A percentile compares a stretch with the other conserved stretches of the same genome.
Evolutionary conservation across 768 basidiomycete genomes (phyloP).

Genomic region (Pisolithus sp.): DNA sequence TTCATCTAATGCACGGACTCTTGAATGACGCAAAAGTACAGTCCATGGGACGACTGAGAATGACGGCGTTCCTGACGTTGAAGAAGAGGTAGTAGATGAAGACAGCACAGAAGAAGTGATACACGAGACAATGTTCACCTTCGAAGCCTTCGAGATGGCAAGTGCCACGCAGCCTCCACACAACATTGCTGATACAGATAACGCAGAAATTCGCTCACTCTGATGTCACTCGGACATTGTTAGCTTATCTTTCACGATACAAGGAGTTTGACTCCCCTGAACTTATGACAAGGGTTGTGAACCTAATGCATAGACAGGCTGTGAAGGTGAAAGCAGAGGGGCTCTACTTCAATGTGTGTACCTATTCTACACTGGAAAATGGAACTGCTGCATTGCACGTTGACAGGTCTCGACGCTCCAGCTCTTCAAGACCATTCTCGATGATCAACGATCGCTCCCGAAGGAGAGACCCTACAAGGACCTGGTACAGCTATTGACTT

Average conservation of each 20-base stretch:
- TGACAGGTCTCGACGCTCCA: conserved; percentile 80
- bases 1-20: conserved; percentile 16
- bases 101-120: conserved; percentile 59
- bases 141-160: conserved; percentile 87
- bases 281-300: conserved; percentile 85
- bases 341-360: conserved; percentile 84
- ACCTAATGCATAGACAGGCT: conserved; percentile 84
- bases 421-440: conserved; percentile 82
- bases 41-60: conserved; percentile 41
- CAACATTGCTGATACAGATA: conserved; percentile 13
- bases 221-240: conserved; percentile 77
- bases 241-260: conserved; percentile 79
- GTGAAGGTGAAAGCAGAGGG: conserved; percentile 90
- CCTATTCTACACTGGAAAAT: neutral
- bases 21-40: conserved; percentile 13
- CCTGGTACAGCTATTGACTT: conserved; percentile 77
- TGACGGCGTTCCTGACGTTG: conserved; percentile 62
- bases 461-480: conserved; percentile 77
- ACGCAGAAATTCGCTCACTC: conserved; percentile 82
- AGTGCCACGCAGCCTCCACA: conserved; percentile 21
- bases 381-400: conserved; percentile 15
- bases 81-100: conserved; percentile 49
- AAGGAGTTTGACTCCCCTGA: conserved; percentile 71
- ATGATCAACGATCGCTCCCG: conserved; percentile 73
- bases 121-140: conserved; percentile 84